Percentiles rank a stretch among this genome's conserved stretches.
Evolutionary conservation across 371 early-diverging fungal species (phyloP).

Genomic region (Mycotypha africana): DNA sequence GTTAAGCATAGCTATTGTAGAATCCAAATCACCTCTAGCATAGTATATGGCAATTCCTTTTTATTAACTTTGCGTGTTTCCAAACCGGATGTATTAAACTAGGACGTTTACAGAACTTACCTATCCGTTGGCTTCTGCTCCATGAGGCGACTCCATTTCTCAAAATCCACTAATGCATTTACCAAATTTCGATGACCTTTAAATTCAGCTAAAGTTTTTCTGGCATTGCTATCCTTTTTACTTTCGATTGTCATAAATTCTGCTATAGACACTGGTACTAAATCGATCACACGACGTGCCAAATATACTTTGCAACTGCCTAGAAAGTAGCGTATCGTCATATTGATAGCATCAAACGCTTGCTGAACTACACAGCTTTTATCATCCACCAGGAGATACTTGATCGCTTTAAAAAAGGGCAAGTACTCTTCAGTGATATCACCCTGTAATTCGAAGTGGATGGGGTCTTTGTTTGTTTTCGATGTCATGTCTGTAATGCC

Average conservation of each 20-base stretch:
- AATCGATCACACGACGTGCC: not conserved
- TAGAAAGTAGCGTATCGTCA: slow-evolving; percentile 3
- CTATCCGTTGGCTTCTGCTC: not conserved
- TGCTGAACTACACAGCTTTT: not conserved
- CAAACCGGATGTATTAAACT: too few species aligned
- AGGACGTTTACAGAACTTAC: too few species aligned
- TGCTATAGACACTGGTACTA: not conserved
- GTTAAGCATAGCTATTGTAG: too few species aligned
- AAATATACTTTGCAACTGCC: slow-evolving; percentile 3
- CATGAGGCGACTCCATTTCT: not conserved
- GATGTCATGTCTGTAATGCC: too few species aligned
- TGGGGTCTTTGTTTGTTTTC: too few species aligned
- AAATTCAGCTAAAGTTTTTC: not conserved
- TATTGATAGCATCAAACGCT: slow-evolving; percentile 6
- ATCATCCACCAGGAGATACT: slow-evolving; percentile 6
- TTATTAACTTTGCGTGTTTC: too few species aligned
- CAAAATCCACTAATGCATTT: not conserved
- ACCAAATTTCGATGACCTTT: too few species aligned
- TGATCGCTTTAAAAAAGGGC: not conserved
- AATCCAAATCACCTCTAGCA: too few species aligned
- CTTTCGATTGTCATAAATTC: not conserved
- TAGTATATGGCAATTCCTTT: too few species aligned
- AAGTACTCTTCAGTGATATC: not conserved
- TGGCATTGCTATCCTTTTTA: not conserved
- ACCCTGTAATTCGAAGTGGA: not conserved